Conservation (phyloP, 805 yeast species). For the Yarrowia hollandica region DNA sequence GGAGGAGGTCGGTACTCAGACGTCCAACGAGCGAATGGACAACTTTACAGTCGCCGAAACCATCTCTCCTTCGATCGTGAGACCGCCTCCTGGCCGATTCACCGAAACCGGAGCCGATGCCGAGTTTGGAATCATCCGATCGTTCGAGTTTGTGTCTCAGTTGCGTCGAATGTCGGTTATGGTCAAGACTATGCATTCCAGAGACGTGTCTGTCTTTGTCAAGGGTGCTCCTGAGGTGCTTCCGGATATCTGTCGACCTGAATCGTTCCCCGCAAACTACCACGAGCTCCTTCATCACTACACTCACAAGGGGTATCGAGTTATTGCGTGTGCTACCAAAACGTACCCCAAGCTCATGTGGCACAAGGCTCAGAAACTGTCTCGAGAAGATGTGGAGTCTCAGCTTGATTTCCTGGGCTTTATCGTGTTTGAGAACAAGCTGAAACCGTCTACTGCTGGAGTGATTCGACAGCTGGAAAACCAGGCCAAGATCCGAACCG, state of each 20-base stretch:
- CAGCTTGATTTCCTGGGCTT: conserved; percentile 79
- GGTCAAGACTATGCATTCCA: conserved; percentile 44
- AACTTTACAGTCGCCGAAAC: conserved; percentile 20
- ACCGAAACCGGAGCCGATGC: background rate
- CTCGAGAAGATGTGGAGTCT: conserved; percentile 67
- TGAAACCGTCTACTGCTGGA: conserved; percentile 65
- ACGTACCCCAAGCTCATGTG: conserved; percentile 47
- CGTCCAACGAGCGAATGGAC: conserved; percentile 24
- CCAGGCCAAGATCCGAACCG: conserved; percentile 72
- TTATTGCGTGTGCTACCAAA: conserved; percentile 88
- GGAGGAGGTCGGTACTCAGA: conserved; percentile 26
- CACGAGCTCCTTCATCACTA: conserved; percentile 74
- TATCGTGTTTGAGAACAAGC: conserved; percentile 86
- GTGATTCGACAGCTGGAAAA: conserved; percentile 57
- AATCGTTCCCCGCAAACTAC: conserved; percentile 71
- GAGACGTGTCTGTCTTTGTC: conserved; percentile 57
- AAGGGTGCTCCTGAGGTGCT: conserved; percentile 98
- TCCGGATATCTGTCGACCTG: conserved; percentile 69
- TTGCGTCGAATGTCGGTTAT: conserved; percentile 90
- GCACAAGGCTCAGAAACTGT: conserved; percentile 48
- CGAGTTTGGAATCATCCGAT: conserved; percentile 47
- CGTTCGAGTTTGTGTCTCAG: conserved; percentile 80
- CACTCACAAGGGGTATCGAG: conserved; percentile 92
- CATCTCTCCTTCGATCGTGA: conserved; percentile 21
- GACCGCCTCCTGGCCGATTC: conserved; percentile 20